These are phyloP conservation scores for Cryptococcus floricola DNA, from an alignment of 1,284 basidiomycete genomes.

Conservation along the genomic window DNA sequence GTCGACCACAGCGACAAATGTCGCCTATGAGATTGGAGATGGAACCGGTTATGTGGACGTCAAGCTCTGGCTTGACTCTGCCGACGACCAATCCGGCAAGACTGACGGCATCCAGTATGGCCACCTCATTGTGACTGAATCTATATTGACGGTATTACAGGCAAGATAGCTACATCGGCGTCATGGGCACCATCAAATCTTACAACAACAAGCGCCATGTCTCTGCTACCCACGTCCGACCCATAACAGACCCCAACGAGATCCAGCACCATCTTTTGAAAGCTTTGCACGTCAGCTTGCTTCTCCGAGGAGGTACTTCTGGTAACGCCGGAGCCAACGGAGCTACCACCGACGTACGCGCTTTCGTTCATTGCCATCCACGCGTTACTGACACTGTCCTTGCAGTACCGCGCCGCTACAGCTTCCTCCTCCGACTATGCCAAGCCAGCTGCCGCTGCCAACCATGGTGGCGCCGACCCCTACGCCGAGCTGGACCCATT, in stretches of 20 bases:
- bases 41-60: slow-evolving; percentile 85
- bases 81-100: slow-evolving; percentile 55
- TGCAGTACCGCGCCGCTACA: too few species aligned
- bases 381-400: neutral
- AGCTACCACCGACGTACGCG: too few species aligned
- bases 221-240: slow-evolving; percentile 68
- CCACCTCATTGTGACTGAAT: slow-evolving; percentile 18
- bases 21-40: slow-evolving; percentile 78
- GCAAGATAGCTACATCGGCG: slow-evolving; percentile 73
- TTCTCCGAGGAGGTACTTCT: slow-evolving; percentile 48
- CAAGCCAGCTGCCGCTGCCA: slow-evolving; percentile 41
- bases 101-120: slow-evolving; percentile 52
- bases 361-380: too few species aligned
- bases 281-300: slow-evolving; percentile 54
- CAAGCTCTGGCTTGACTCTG: slow-evolving; percentile 79
- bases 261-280: slow-evolving; percentile 73
- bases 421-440: too few species aligned
- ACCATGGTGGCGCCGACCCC: slow-evolving; percentile 28
- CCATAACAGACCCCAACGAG: slow-evolving; percentile 70
- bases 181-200: slow-evolving; percentile 82
- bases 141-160: slow-evolving; percentile 48
- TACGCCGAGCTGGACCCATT: slow-evolving; percentile 60
- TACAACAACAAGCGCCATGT: slow-evolving; percentile 81
- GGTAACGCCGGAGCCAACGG: slow-evolving; percentile 36
- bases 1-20: slow-evolving; percentile 72